A percentile compares a stretch with the other conserved stretches of the same genome.
Evolutionary conservation across 83 land plant species (phyloP).

Genomic region (Picea engelmannii): DNA sequence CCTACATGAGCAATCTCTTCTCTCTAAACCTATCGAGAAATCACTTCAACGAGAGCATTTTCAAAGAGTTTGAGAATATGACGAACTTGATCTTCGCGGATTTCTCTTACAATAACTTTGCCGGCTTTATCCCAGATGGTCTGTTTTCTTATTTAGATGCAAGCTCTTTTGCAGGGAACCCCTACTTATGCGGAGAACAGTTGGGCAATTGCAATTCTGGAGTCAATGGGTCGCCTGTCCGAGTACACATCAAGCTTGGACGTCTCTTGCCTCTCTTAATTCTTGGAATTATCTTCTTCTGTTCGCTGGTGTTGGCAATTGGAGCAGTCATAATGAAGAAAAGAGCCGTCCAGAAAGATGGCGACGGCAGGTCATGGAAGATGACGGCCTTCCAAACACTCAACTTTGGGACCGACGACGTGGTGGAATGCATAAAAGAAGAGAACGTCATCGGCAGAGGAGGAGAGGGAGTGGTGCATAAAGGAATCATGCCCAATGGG

Average conservation of each 20-base stretch:
- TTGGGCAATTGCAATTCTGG: constrained; percentile 18
- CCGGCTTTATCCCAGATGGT: constrained; percentile 56
- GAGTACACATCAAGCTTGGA: neutral
- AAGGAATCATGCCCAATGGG: too few relatives aligned
- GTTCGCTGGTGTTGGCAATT: constrained; percentile 10
- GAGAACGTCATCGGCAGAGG: too few relatives aligned
- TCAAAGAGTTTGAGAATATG: too few relatives aligned
- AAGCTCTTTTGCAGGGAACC: constrained; percentile 42
- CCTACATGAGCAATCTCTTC: too few relatives aligned
- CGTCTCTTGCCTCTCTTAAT: neutral
- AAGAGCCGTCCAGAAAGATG: neutral
- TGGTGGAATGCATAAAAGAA: too few relatives aligned
- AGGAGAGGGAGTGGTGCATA: too few relatives aligned
- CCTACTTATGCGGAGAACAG: constrained; percentile 35
- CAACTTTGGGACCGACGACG: too few relatives aligned
- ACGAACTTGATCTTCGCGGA: constrained; percentile 44
- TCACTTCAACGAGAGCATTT: too few relatives aligned
- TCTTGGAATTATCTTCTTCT: neutral
- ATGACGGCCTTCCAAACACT: too few relatives aligned
- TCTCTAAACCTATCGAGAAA: too few relatives aligned
- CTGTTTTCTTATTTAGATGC: constrained; percentile 43
- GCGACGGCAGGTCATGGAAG: too few relatives aligned
- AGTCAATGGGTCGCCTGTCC: too few relatives aligned
- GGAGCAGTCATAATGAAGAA: constrained; percentile 6
- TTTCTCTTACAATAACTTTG: constrained; percentile 68